Base-by-base conservation (phyloP, 345 rosid genomes). In the Lumnitzera littorea region DNA sequence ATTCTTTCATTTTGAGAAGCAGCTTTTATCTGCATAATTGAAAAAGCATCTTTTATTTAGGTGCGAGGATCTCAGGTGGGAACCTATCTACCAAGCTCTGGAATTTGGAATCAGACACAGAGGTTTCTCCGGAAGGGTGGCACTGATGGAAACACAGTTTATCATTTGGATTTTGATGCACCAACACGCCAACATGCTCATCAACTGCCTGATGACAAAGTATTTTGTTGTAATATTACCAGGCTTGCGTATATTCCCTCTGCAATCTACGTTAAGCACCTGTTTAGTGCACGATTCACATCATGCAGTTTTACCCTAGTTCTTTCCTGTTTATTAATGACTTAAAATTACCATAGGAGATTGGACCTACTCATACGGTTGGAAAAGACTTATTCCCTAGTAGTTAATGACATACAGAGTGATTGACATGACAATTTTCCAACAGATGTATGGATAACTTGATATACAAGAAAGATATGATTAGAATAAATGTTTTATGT, bases 131-230 rank as follows among this genome's bases (percentile, higher is more conserved):
- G 71, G 84, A 94, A 80, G 70, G 84, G 82, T 58, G 75, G 68
- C 51, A 78, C 81, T 24, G 58, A 66, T 56, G 24, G 73, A 56
- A 87, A 86, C 70, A 84, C 84, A 53, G 78, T 94, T 68, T 87
- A 73, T 72, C 96, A 94, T 76, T 80, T 94, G 82, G 99, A 94
- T 79, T 94, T 94, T 78, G 99, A 94, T 82, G 99, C 99, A 62
- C 97, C 99, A 63, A 94, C 99, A 24, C 95, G 99, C 29, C 94
- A 94, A 67, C 84, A 90, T 72, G 89, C 96, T 51, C 82, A 74
- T 63, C 82, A 77, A 73, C 82, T 90, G 53, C 78, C 84, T 55
- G 95, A 90, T 67, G 96, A 94, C 74, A 82, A 78, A 70, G 99
- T 94, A 90, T 67, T 73, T 55, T 24, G 31, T 47, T 24, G 47